phyloP scores from a whole-genome alignment of 805 yeast species.

The Cyberlindnera meyerae region DNA sequence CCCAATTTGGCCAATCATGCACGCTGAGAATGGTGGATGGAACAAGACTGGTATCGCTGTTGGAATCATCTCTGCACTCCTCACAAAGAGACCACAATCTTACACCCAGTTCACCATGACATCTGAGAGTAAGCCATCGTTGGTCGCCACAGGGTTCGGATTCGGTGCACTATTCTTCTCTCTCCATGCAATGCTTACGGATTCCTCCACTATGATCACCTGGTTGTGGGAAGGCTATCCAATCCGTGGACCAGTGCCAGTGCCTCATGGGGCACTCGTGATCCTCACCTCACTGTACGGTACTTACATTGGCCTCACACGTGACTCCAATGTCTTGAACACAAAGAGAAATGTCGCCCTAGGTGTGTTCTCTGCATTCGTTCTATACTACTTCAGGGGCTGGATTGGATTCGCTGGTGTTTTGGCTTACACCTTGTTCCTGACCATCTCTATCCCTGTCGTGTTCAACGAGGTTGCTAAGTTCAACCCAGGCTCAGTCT shows the following conservation, averaged over 20 bases:
- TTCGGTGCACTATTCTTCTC: constrained; percentile 74
- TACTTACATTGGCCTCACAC: constrained; percentile 37
- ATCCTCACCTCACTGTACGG: constrained; percentile 59
- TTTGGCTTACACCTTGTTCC: constrained; percentile 54
- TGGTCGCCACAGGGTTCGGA: constrained; percentile 54
- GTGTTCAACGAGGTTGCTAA: constrained; percentile 54
- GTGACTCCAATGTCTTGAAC: constrained; percentile 10
- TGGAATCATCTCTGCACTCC: constrained; percentile 60
- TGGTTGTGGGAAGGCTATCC: constrained; percentile 99
- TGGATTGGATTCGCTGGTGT: constrained; percentile 82
- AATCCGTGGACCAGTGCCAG: constrained; percentile 76
- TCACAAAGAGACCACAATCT: constrained; percentile 40
- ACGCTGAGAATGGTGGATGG: constrained; percentile 79
- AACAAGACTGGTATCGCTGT: constrained; percentile 62
- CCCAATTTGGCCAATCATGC: constrained; percentile 96
- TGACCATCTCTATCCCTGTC: constrained; percentile 60
- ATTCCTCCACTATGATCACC: constrained; percentile 77
- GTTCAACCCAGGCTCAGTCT: constrained; percentile 50
- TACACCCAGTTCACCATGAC: background rate
- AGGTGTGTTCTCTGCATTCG: constrained; percentile 37
- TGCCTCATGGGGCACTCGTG: constrained; percentile 70
- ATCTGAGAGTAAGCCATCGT: constrained; percentile 28
- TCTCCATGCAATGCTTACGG: constrained; percentile 70
- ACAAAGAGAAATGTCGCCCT: constrained; percentile 36
- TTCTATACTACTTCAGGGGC: constrained; percentile 48